phyloP scores from a whole-genome alignment of 1,284 basidiomycete species.

The Mycena sp. region DNA sequence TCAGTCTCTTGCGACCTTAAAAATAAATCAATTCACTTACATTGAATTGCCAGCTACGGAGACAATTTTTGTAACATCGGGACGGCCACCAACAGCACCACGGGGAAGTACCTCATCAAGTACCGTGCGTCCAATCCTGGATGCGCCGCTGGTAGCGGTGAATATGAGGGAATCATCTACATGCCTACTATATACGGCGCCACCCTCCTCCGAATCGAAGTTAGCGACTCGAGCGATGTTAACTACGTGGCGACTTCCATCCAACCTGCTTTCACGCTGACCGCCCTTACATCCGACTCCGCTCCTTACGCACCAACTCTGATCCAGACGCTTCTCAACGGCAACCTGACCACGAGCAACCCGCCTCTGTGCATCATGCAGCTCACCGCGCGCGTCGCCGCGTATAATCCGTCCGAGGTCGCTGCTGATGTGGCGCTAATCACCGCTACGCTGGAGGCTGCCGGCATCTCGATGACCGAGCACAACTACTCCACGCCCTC shows the following conservation, averaged over 20 bases:
- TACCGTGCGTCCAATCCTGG: slow-evolving; percentile 4
- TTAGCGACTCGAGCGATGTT: neutral
- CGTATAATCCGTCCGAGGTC: slow-evolving; percentile 7
- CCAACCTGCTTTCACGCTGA: slow-evolving; percentile 3
- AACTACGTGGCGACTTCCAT: neutral
- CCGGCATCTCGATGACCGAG: neutral
- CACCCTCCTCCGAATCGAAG: slow-evolving; percentile 12
- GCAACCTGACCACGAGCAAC: neutral
- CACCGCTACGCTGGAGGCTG: neutral
- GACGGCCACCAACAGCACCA: neutral
- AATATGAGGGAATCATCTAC: slow-evolving; percentile 13
- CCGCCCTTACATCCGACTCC: neutral
- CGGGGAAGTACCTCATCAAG: slow-evolving; percentile 10
- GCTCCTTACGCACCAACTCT: neutral
- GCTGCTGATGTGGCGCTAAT: neutral
- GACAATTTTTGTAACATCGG: slow-evolving; percentile 20
- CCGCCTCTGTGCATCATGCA: neutral
- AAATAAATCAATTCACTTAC: neutral
- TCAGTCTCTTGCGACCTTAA: neutral
- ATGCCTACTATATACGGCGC: slow-evolving; percentile 10
- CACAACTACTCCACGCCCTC: slow-evolving; percentile 4
- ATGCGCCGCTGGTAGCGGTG: neutral
- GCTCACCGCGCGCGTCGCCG: slow-evolving; percentile 13
- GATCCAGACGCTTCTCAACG: slow-evolving; percentile 8
- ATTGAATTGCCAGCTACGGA: neutral